Base-by-base conservation (phyloP, 176 grass and related monocot species). In the Ananas comosus region DNA sequence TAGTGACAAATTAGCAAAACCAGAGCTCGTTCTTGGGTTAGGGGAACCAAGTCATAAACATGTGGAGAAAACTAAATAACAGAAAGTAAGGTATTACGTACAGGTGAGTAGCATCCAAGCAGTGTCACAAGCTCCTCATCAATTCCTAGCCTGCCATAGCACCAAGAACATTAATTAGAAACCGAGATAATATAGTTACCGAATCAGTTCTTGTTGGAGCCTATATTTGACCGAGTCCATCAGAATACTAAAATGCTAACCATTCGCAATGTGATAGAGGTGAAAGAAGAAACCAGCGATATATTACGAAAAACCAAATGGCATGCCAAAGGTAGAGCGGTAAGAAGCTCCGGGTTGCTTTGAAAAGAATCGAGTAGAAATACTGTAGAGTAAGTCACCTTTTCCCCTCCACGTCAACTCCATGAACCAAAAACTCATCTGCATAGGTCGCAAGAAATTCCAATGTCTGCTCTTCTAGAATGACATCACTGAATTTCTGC, bases 361-460 rank as follows among this genome's bases (percentile, higher is more conserved):
- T n/a, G 79, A 67, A 4, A 74, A 67, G 6, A 70, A 22, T 11
- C 9, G 70, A 50, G 57, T 57, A 58, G 21, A 88, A 64, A 63
- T 72, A 66, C 70, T 29, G 19, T 28, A 69, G 48, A n/a, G 64
- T 49, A 50, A 17, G 9, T 67, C 65, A 93, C 94, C 89, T 99
- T 87, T 97, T 99, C 16, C 89, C 89, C 72, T 93, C 89, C 71
- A 93, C 89, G 82, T 93, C 94, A 84, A 99, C 87, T 66, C 94
- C 94, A 78, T 99, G 94, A 78, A 99, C 82, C 81, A 99, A 93
- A 86, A 99, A 99, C 52, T 99, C 89, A 78, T 99, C 87, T 82
- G 89, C 81, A 88, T 81, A 99, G 19, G 48, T 66, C 64, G 89
- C 79, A 42, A 97, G 74, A 68, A 73, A 74, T 72, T 82, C 80